Evolutionary conservation across 805 yeast species (phyloP), one percentile per base, ranked within the genome.

Genomic region (Starmerella tilneyi): DNA sequence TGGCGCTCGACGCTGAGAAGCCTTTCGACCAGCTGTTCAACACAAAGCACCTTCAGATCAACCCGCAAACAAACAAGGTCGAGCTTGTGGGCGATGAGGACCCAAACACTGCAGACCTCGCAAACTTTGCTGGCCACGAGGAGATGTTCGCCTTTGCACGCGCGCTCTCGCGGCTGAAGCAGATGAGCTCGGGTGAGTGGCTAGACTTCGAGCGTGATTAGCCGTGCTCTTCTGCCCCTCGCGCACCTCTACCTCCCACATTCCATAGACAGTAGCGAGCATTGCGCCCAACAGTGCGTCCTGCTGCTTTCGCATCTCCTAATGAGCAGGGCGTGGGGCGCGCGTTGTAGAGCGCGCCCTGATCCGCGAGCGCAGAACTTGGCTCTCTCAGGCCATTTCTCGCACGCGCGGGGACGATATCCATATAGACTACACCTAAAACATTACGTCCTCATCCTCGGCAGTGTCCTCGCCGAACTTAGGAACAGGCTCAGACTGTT

Each of bases 61-160:
- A 71, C 28, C 57, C 58, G 5, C 17, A 31, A 5, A 53, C 58
- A 6, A 52, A 56, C 37, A 46, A 50, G 39, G 56, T 53, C 30
- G 55, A 48, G 30, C 47, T 47, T 15, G 47, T 46, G 22, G 50
- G 51, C 23, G 38, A 26, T n/a, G 48, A 47, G 11, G 88, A 84
- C 9, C 73, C 76, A 58, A 82, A 86, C 1, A 59, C 54, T 29
- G 74, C 83, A 74, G 55, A 54, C 39, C 43, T 52, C 32, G 27
- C 57, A 22, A 55, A 52, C 50, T 89, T 92, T 66, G 84, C 83
- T 5, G 73, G 92, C 32, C 97, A 86, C 63, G 98, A 89, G 63
- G 98, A 89, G 65, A 75, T 81, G 62, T 92, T 89, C 67, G 98
- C 98, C 17, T 89, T 89, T 69, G 95, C 96, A 0, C 74, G 98